Conservation (phyloP, 2,329 filamentous ascomycete genomes). For the Aspergillus awamori region DNA sequence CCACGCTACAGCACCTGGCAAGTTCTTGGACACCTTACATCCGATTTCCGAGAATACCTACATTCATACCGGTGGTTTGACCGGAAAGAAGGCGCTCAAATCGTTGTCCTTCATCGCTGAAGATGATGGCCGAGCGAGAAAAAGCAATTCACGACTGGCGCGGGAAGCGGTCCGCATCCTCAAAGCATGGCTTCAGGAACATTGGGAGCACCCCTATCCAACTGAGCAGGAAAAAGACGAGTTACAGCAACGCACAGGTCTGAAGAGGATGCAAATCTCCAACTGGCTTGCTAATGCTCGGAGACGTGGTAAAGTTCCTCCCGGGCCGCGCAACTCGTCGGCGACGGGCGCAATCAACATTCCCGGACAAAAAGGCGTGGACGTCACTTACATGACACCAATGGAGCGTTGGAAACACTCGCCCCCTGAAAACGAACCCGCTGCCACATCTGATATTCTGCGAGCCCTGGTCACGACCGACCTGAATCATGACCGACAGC, state of each 20-base stretch:
- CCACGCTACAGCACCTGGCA: constrained; percentile 44
- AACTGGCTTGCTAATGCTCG: constrained; percentile 94
- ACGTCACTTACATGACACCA: constrained; percentile 60
- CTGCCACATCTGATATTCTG: constrained; percentile 64
- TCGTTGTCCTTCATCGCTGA: constrained; percentile 44
- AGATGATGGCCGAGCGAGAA: constrained; percentile 53
- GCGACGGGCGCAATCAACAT: constrained; percentile 74
- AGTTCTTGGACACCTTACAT: constrained; percentile 49
- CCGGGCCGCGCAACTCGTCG: constrained; percentile 66
- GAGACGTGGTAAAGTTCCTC: constrained; percentile 75
- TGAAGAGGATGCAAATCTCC: constrained; percentile 80
- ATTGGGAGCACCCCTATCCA: constrained; percentile 82
- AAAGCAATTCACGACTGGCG: constrained; percentile 76
- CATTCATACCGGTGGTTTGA: constrained; percentile 41
- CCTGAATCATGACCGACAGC: constrained; percentile 37
- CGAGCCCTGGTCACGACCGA: constrained; percentile 57
- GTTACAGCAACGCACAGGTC: constrained; percentile 74
- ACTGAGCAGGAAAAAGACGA: constrained; percentile 83
- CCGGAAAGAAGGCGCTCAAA: constrained; percentile 45
- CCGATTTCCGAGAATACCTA: constrained; percentile 48
- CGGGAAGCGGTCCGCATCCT: constrained; percentile 77
- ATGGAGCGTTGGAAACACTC: constrained; percentile 71
- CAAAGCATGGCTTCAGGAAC: constrained; percentile 81
- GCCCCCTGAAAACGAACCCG: constrained; percentile 70
- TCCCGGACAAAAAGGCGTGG: constrained; percentile 57